A percentile compares a stretch with the other conserved stretches of the same genome.
Conservation (phyloP, 257 asterid species). For the Nicotiana knightiana region DNA sequence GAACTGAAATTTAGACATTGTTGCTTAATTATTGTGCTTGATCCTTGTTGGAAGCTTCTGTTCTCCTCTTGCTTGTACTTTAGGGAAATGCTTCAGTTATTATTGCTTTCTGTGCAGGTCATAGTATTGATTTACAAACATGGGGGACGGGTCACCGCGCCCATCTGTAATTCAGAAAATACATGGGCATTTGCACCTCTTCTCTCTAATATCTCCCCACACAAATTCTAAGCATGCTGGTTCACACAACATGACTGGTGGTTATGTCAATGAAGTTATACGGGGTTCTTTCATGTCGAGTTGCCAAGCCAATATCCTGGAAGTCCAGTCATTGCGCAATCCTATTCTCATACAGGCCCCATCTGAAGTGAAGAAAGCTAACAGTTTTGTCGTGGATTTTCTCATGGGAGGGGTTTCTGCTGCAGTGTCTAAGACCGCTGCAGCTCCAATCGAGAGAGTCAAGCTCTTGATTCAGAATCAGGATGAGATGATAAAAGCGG, state of each 20-base stretch:
- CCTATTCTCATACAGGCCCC: slow-evolving; percentile 48
- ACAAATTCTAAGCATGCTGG: slow-evolving; percentile 29
- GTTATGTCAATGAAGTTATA: slow-evolving; percentile 44
- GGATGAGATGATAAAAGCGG: slow-evolving; percentile 71
- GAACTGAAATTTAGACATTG: background rate
- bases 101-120: slow-evolving; percentile 19
- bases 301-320: slow-evolving; percentile 21
- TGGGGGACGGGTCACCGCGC: slow-evolving; percentile 37
- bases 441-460: slow-evolving; percentile 85
- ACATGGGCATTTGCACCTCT: slow-evolving; percentile 34
- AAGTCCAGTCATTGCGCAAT: slow-evolving; percentile 24
- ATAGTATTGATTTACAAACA: slow-evolving; percentile 20
- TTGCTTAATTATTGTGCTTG: background rate
- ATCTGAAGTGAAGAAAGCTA: slow-evolving; percentile 33
- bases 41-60: background rate
- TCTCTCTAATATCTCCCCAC: slow-evolving; percentile 34
- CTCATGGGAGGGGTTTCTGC: slow-evolving; percentile 91
- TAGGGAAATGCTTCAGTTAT: background rate
- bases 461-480: slow-evolving; percentile 75
- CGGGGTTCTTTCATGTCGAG: slow-evolving; percentile 22
- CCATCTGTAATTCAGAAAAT: slow-evolving; percentile 35
- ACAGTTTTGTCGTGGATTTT: slow-evolving; percentile 53
- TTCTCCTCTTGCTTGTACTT: background rate
- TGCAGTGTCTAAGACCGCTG: slow-evolving; percentile 66
- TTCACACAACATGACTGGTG: slow-evolving; percentile 21